Evolutionary conservation across 768 basidiomycete species (phyloP), one percentile per base, ranked within the genome.

Genomic region (Mrakia frigida): DNA sequence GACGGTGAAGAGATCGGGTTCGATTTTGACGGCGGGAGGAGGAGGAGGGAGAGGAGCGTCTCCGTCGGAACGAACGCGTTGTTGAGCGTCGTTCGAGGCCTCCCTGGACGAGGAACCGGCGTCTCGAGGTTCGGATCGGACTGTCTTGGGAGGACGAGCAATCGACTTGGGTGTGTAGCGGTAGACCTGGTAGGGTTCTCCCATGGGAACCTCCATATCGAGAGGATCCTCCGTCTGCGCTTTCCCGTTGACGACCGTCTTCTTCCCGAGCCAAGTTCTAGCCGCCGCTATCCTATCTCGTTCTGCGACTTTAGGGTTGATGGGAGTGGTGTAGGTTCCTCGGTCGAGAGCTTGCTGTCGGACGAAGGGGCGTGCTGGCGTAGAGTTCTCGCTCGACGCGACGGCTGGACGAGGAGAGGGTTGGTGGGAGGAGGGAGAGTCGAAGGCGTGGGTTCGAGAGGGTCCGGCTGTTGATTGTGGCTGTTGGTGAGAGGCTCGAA

Each of bases 251-350:
- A 68, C 65, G 39, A 37, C n/a, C 4, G 21, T 39, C 65, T 41
- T 68, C 39, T 68, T 68, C 35, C 65, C 65, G 35, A 68, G 65
- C 65, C 65, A 68, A 11, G 65, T 16, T 41, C 65, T 35, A 1
- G 65, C 9, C 9, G 65, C 65, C 4, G 37, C 3, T 3, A 3
- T 6, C 35, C 39, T 39, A 21, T 68, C 37, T 25, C 35, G 65
- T 23, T 68, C 65, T 2, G 35, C 25, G 65, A 25, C 65, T 35
- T 21, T 25, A 43, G 37, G 10, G 37, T n/a, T 39, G 35, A 25
- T 5, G 10, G 65, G 65, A 37, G 65, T 68, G 6, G 35, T 41
- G 37, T 37, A 5, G 10, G 65, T 43, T 11, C 23, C 35, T 37
- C 39, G 35, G 35, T 25, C 13, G 37, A 23, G 13, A 9, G 21